Base-by-base conservation (phyloP, 1,139 yeast genomes). In the Debaryomyces singareniensis region DNA sequence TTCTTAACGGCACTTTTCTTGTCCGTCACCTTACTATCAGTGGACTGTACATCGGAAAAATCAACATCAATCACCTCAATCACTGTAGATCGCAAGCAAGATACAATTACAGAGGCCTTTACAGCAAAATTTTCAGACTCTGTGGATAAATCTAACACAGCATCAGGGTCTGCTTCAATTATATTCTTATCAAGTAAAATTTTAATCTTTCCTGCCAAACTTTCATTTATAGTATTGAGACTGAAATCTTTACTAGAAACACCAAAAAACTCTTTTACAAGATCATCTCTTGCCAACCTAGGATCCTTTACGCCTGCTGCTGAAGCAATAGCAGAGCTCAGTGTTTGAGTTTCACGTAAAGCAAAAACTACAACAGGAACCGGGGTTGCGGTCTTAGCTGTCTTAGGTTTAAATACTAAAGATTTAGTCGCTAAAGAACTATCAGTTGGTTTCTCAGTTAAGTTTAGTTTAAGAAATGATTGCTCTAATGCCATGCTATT, bases 331-430 rank as follows among this genome's bases (percentile, higher is more conserved):
- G 68, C 49, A 15, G 69, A 63, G 4, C 81, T 58, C 30, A 95
- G 86, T 23, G 96, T 84, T 29, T 67, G 63, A 5, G 95, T 82
- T 3, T 75, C 45, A 30, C 74, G 75, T 41, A 82, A 68, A 5
- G 95, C 95, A 49, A 86, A 71, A 22, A 86, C 85, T 29, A 86
- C 75, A 20, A 86, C 70, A 28, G 96, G 95, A 30, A 82, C 76
- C 20, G 94, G 85, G n/a, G 73, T 59, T 31, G 85, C 87, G 28
- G 86, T 61, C 53, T 85, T 86, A 32, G 95, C 81, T 29, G 95
- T 85, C 60, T 86, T 86, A 45, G 95, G 95, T 62, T 86, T 86
- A 71, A 86, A 86, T 20, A 86, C 87, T 42, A 86, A 68, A 4
- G 91, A 72, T 56, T 86, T 86, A 39, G 83, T 75, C 26, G 75